Evolutionary conservation across 1,139 yeast genomes (phyloP).

Genomic region (Pichia sp.): DNA sequence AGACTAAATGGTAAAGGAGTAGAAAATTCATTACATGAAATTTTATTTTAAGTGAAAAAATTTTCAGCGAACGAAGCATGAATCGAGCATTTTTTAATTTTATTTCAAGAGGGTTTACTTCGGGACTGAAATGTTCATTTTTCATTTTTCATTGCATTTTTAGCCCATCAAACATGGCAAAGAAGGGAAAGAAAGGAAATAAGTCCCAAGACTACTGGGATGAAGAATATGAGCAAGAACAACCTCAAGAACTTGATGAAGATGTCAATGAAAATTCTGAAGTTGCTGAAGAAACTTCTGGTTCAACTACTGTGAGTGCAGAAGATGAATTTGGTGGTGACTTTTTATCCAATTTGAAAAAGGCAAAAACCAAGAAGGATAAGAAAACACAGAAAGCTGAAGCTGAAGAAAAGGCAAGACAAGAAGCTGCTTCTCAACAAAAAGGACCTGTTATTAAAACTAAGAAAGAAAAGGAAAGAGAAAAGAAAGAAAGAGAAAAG

Average conservation of each 20-base stretch:
- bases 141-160: not conserved
- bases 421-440: slow-evolving; percentile 31
- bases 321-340: slow-evolving; percentile 52
- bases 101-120: not conserved
- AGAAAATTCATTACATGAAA: not conserved
- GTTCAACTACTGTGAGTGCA: slow-evolving; percentile 31
- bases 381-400: slow-evolving; percentile 29
- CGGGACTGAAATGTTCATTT: not conserved
- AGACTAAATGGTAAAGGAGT: not conserved
- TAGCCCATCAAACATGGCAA: slow-evolving; percentile 26
- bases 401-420: slow-evolving; percentile 32
- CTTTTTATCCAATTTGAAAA: slow-evolving; percentile 76
- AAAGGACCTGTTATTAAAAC: slow-evolving; percentile 70
- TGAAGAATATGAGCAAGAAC: slow-evolving; percentile 58
- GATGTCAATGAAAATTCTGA: slow-evolving; percentile 19
- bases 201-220: slow-evolving; percentile 69
- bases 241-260: slow-evolving; percentile 44
- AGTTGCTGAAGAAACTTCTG: slow-evolving; percentile 19
- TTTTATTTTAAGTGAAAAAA: not conserved
- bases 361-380: slow-evolving; percentile 60
- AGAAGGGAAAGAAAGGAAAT: slow-evolving; percentile 43
- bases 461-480: slow-evolving; percentile 95
- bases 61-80: not conserved
- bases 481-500: slow-evolving; percentile 96
- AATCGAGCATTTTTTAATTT: not conserved